Base-by-base conservation (phyloP, 2,329 filamentous ascomycete genomes). In the Rutstroemia sp. region DNA sequence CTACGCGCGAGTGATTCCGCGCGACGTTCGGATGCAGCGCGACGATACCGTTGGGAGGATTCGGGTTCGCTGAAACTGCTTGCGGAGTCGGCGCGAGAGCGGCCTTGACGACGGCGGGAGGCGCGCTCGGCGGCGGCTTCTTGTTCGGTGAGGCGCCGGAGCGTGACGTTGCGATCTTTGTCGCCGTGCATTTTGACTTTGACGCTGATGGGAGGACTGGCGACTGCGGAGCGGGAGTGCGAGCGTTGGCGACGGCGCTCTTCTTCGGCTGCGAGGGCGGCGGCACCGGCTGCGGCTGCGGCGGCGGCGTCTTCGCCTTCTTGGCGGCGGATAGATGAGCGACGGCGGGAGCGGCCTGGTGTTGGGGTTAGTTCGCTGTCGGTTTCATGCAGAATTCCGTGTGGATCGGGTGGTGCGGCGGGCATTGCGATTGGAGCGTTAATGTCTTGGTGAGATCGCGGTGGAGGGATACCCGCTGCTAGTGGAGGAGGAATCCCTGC, bases 121-220 rank as follows among this genome's bases (percentile, higher is more conserved):
- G 65, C 67, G 54, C 66, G 57, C 45, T 69, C 71, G 30, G 73
- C 73, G 37, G 74, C 73, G 2, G 78, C 75, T 66, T 86, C 83
- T 59, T 82, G 78, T 25, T 84, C 81, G 0, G 83, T 84, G 23
- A 86, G 70, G 38, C 80, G 75, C 39, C 82, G 77, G 44, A 86
- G 71, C 14, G 82, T 86, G 56, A 86, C 77, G 60, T 83, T 83
- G 59, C 78, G 74, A 57, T 82, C 78, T 34, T 75, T 76, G 63
- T 86, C 81, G 61, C 83, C 79, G 60, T 83, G 78, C 48, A 84
- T 74, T 64, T 79, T 80, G 56, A 85, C 71, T 66, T 81, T 83
- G 57, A 85, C 77, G 64, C 79, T 81, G 34, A 82, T 74, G 3
- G 78, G 74, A 34, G 75, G 73, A 63, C 75, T 77, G 5, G 68